phyloP scores from a whole-genome alignment of 2,329 filamentous ascomycete genomes.

The Leptosphaerulina australis region DNA sequence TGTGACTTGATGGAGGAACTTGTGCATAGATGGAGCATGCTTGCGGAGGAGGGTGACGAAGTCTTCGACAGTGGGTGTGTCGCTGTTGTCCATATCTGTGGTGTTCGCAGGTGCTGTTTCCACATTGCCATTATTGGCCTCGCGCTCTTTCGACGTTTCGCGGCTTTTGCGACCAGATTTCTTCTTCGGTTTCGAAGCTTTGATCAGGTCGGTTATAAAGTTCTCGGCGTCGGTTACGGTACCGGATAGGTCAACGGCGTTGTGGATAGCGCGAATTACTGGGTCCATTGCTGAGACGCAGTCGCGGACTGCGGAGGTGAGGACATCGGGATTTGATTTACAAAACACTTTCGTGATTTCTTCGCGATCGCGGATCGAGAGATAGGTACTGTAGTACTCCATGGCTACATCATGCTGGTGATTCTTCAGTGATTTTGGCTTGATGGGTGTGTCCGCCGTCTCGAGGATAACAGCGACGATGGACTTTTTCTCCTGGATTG shows the following conservation, averaged over 20 bases:
- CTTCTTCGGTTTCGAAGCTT: slow-evolving; percentile 53
- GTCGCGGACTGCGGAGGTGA: slow-evolving; percentile 72
- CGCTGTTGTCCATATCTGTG: slow-evolving; percentile 27
- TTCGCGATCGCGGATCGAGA: slow-evolving; percentile 75
- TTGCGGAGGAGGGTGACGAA: slow-evolving; percentile 70
- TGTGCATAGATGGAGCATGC: slow-evolving; percentile 68
- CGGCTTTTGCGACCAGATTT: slow-evolving; percentile 35
- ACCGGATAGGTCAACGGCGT: slow-evolving; percentile 71
- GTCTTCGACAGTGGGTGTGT: slow-evolving; percentile 68
- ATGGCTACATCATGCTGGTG: slow-evolving; percentile 68
- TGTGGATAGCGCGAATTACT: slow-evolving; percentile 73
- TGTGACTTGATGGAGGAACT: slow-evolving; percentile 72
- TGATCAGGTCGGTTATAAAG: slow-evolving; percentile 75
- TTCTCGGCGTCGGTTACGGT: slow-evolving; percentile 70
- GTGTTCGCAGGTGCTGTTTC: slow-evolving; percentile 31
- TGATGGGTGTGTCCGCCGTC: slow-evolving; percentile 52
- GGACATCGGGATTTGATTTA: slow-evolving; percentile 70
- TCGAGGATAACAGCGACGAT: slow-evolving; percentile 72
- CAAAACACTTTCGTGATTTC: slow-evolving; percentile 71
- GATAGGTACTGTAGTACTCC: slow-evolving; percentile 72
- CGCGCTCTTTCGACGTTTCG: slow-evolving; percentile 28
- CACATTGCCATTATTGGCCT: slow-evolving; percentile 24
- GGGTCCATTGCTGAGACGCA: slow-evolving; percentile 72
- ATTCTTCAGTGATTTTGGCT: slow-evolving; percentile 58
- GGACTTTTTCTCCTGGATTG: slow-evolving; percentile 61